Percentiles rank a stretch among this genome's conserved stretches.
Evolutionary conservation across 495 filamentous ascomycete genomes (phyloP).

Genomic region (Delitschia confertaspora): DNA sequence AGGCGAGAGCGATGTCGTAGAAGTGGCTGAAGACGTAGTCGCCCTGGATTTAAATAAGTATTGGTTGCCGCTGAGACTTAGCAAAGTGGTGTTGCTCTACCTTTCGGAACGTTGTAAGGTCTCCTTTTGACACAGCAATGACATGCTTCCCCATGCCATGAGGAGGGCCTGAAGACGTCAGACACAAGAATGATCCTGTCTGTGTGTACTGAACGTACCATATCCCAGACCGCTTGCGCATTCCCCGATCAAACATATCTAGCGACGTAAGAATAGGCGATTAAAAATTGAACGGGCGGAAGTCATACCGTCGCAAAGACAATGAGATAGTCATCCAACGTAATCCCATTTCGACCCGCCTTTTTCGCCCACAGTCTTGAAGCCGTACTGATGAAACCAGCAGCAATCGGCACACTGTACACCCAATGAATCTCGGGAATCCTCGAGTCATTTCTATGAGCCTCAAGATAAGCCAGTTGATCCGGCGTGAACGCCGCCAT

Average conservation of each 20-base stretch:
- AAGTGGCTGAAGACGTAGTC: slow-evolving; percentile 28
- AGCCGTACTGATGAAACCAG: slow-evolving; percentile 5
- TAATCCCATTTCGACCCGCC: slow-evolving; percentile 23
- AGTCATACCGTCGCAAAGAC: slow-evolving; percentile 21
- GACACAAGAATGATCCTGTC: neutral
- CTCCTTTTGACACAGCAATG: slow-evolving; percentile 9
- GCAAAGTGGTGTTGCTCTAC: slow-evolving; percentile 2
- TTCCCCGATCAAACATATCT: slow-evolving; percentile 24
- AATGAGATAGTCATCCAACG: slow-evolving; percentile 24
- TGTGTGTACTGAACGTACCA: slow-evolving; percentile 3
- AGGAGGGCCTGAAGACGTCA: slow-evolving; percentile 16
- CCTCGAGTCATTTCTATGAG: slow-evolving; percentile 18
- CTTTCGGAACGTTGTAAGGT: slow-evolving; percentile 20
- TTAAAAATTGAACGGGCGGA: neutral
- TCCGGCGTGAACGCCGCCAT: slow-evolving; percentile 25
- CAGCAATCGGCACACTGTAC: slow-evolving; percentile 19
- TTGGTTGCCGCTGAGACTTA: neutral
- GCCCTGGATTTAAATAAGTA: slow-evolving; percentile 3
- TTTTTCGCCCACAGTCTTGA: slow-evolving; percentile 18
- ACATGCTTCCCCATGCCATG: slow-evolving; percentile 26
- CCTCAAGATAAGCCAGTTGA: slow-evolving; percentile 23
- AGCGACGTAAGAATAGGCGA: neutral
- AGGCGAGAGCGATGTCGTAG: slow-evolving; percentile 25
- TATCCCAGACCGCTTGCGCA: slow-evolving; percentile 23
- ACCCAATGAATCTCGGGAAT: slow-evolving; percentile 17